phyloP scores from a whole-genome alignment of 2,329 filamentous ascomycete genomes.

The Microsporum ferrugineum region DNA sequence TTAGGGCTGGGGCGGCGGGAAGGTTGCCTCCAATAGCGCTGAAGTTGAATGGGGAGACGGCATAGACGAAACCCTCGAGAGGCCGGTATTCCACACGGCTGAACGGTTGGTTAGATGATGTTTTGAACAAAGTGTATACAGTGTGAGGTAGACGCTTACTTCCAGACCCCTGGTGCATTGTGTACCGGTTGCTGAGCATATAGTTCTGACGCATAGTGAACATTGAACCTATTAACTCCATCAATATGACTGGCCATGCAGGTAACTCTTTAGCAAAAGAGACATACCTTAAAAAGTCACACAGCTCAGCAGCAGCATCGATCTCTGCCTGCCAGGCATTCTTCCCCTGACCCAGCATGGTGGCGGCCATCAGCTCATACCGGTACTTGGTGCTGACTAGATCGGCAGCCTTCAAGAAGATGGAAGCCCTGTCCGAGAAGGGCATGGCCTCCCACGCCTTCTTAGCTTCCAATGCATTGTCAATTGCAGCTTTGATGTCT shows the following conservation, averaged over 20 bases:
- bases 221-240: conserved; percentile 54
- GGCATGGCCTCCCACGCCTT: conserved; percentile 73
- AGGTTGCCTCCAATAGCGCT: conserved; percentile 88
- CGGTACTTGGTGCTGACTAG: conserved; percentile 84
- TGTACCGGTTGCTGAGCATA: conserved; percentile 79
- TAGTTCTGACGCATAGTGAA: conserved; percentile 83
- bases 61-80: conserved; percentile 91
- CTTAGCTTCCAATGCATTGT: conserved; percentile 75
- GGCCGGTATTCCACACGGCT: conserved; percentile 73
- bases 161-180: conserved; percentile 78
- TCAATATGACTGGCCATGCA: background rate
- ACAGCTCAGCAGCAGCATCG: conserved; percentile 81
- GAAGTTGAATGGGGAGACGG: conserved; percentile 92
- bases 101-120: background rate
- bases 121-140: background rate
- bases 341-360: conserved; percentile 94
- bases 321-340: conserved; percentile 99
- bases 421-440: conserved; percentile 78
- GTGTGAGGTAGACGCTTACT: conserved; percentile 36
- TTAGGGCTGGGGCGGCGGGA: conserved; percentile 66
- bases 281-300: conserved; percentile 65
- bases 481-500: conserved; percentile 70
- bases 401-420: conserved; percentile 94
- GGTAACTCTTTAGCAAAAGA: background rate
- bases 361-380: conserved; percentile 91